Evolutionary conservation across 768 basidiomycete species (phyloP), one percentile per base, ranked within the genome.

Genomic region (Ephemerocybe angulata): DNA sequence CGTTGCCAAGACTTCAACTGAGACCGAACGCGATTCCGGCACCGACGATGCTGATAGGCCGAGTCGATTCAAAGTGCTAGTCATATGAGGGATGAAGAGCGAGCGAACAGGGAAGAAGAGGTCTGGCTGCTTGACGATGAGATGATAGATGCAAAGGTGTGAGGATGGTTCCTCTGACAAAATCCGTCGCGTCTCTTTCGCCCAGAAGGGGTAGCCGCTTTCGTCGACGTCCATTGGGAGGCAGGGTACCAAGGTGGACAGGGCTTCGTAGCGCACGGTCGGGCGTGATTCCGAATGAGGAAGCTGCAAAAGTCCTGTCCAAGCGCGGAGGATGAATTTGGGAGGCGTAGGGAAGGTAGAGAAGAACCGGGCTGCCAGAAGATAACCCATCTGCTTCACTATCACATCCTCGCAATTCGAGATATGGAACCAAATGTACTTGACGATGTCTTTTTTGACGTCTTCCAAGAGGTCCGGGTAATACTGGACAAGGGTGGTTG

Each of bases 91-190:
- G 15, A 98, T 83, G 70, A 98, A 98, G 7, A 97, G 76, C 3
- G 91, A 88, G 38, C 97, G 88, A 54, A 93, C 91, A 38, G 91
- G 87, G 74, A 88, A 98, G 72, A 98, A 98, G 8, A 97, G 77
- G 50, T 92, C 82, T 0, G 90, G 85, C 57, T 98, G 93, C 56
- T 93, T 89, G 58, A 93, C 87, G 53, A 98, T 87, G 52, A 99
- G 82, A 58, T 95, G 88, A 66, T 97, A 98, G 50, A 98, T 89
- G 57, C 88, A 84, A 52, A 89, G 80, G 38, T 80, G 78, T 1
- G 83, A 74, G 56, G 94, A 82, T 2, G 88, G 88, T 65, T 98
- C 97, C 70, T 99, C 97, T n/a, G 87, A 82, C 35, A 99, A 78
- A 29, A 97, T 77, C 44, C 86, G 82, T 41, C 93, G 82, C 2